These are phyloP conservation scores for Chalciporus chontae DNA, from an alignment of 768 basidiomycete species.

Conservation along the genomic window DNA sequence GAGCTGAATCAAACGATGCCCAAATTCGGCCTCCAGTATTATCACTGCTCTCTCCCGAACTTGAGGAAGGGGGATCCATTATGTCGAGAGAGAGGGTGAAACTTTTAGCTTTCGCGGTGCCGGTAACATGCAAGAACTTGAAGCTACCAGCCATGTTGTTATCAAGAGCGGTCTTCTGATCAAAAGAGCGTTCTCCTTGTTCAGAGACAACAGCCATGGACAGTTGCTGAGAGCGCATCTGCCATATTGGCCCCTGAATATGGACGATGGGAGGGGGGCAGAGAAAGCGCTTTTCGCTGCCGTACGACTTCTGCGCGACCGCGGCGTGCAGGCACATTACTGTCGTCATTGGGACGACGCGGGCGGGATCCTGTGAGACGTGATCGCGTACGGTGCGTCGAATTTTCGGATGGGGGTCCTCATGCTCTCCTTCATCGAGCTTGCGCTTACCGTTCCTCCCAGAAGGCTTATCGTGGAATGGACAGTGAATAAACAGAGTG, in stretches of 20 bases:
- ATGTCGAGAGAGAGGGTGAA: constrained; percentile 86
- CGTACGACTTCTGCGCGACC: constrained; percentile 94
- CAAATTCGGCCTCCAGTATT: constrained; percentile 62
- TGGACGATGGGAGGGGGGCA: constrained; percentile 93
- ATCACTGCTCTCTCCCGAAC: constrained; percentile 37
- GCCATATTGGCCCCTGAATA: constrained; percentile 85
- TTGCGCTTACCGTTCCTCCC: constrained; percentile 64
- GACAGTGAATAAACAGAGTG: constrained; percentile 17
- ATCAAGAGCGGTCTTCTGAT: constrained; percentile 81
- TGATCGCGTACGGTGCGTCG: constrained; percentile 82
- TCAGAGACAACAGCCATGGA: constrained; percentile 86
- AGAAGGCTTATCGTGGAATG: constrained; percentile 23
- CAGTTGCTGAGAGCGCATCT: constrained; percentile 75
- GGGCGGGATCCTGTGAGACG: constrained; percentile 68
- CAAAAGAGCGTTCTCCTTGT: constrained; percentile 76
- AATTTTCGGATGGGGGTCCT: constrained; percentile 72
- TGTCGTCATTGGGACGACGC: constrained; percentile 85
- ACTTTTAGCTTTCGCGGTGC: constrained; percentile 85
- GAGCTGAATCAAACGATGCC: constrained; percentile 90
- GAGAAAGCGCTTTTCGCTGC: constrained; percentile 91
- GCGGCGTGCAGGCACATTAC: constrained; percentile 89
- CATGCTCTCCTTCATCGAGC: constrained; percentile 57
- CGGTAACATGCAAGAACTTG: constrained; percentile 88
- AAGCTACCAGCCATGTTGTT: constrained; percentile 84
- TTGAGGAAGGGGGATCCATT: constrained; percentile 62